Evolutionary conservation across 2,329 filamentous ascomycete genomes (phyloP).

Genomic region (Stagonosporopsis tanaceti): DNA sequence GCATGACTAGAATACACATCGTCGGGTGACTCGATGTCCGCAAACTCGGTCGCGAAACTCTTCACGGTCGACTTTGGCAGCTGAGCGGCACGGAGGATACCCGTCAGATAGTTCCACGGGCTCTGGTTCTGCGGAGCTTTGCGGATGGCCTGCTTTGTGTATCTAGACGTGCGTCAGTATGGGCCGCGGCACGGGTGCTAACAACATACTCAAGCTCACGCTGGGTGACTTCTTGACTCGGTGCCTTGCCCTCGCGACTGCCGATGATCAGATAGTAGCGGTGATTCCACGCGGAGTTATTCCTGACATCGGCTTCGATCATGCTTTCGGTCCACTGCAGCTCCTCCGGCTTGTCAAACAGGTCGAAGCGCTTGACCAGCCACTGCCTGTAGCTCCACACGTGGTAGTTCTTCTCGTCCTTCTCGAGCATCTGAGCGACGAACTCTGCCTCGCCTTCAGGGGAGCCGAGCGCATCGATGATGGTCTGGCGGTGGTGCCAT

Average conservation of each 20-base stretch:
- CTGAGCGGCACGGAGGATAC: conserved; percentile 73
- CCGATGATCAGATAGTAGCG: conserved; percentile 91
- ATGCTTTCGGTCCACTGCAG: conserved; percentile 74
- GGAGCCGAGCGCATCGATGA: conserved; percentile 65
- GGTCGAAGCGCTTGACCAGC: conserved; percentile 70
- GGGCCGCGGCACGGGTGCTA: neutral
- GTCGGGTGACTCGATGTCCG: conserved; percentile 56
- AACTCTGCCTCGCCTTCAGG: conserved; percentile 76
- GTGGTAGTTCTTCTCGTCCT: conserved; percentile 97
- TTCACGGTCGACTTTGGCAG: conserved; percentile 59
- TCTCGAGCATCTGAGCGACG: conserved; percentile 78
- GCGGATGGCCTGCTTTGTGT: conserved; percentile 73
- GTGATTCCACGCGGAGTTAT: conserved; percentile 98
- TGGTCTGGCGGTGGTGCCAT: conserved; percentile 73
- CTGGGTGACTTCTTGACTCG: conserved; percentile 66
- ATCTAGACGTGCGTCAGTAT: conserved; percentile 43
- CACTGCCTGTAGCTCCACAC: conserved; percentile 95
- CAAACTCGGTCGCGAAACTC: conserved; percentile 63
- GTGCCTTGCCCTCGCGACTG: conserved; percentile 54
- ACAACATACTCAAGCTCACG: conserved; percentile 72
- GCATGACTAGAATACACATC: conserved; percentile 68
- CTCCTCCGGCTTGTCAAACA: conserved; percentile 66
- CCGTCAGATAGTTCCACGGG: conserved; percentile 90
- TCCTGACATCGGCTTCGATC: conserved; percentile 82
- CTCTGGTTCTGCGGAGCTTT: conserved; percentile 92